Evolutionary conservation across 805 yeast species (phyloP).

Genomic region (Teunomyces atbi): DNA sequence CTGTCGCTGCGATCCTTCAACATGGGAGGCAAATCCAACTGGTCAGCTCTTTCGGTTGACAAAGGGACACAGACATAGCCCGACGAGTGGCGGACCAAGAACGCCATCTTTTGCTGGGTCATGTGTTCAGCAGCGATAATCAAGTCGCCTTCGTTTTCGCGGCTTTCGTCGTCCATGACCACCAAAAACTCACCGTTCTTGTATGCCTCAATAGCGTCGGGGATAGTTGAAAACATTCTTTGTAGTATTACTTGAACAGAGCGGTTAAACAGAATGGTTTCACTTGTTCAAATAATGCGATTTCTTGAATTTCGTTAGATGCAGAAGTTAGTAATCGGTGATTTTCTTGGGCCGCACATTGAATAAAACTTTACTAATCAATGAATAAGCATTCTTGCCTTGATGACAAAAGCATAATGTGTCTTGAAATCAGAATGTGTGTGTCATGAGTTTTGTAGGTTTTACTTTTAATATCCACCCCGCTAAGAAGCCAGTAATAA

Average conservation of each 20-base stretch:
- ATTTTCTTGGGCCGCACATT: not conserved
- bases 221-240: constrained; percentile 9
- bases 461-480: no score
- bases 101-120: constrained; percentile 89
- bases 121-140: constrained; percentile 85
- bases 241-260: not conserved
- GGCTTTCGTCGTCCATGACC: constrained; percentile 94
- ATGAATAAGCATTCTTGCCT: not conserved
- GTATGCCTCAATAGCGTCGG: constrained; percentile 17
- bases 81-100: constrained; percentile 78
- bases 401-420: not conserved
- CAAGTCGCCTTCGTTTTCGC: constrained; percentile 97
- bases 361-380: not conserved
- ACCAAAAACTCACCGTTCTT: constrained; percentile 77
- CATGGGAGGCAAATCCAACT: constrained; percentile 79
- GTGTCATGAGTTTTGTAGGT: no score
- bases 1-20: constrained; percentile 61
- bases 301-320: not conserved
- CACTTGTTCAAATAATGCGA: not conserved
- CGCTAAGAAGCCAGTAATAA: no score
- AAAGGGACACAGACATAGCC: constrained; percentile 96
- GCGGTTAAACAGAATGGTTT: not conserved
- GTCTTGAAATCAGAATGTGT: no score
- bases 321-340: not conserved
- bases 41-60: constrained; percentile 73